phyloP scores from a whole-genome alignment of 768 basidiomycete genomes.

The Lentinula boryana region DNA sequence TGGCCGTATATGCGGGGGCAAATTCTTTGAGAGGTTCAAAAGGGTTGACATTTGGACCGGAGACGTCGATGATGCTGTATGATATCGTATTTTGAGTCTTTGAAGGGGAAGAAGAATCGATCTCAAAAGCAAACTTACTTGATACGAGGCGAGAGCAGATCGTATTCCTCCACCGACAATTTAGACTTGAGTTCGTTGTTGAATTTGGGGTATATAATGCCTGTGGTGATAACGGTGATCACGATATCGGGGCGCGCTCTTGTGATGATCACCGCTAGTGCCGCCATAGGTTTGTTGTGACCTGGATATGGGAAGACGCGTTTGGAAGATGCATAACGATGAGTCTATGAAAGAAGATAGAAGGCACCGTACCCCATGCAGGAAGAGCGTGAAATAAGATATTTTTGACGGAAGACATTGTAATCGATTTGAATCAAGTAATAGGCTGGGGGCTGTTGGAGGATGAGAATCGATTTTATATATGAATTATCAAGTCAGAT shows the following conservation, averaged over 20 bases:
- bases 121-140: not conserved
- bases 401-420: not conserved
- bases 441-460: not conserved
- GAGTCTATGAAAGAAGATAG: not conserved
- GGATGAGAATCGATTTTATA: too few species aligned
- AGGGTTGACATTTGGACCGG: not conserved
- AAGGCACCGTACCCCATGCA: not conserved
- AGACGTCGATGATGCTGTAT: not conserved
- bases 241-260: slow-evolving; percentile 1
- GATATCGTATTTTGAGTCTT: not conserved
- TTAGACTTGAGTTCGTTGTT: not conserved
- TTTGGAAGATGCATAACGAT: not conserved
- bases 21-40: not conserved
- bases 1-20: not conserved
- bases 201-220: not conserved
- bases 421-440: not conserved
- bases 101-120: too few species aligned
- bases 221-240: not conserved
- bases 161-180: not conserved
- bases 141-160: not conserved
- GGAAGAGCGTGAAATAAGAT: not conserved
- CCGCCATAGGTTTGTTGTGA: not conserved
- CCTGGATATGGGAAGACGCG: not conserved
- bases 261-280: not conserved
- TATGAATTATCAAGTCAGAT: too few species aligned